Base-by-base conservation (phyloP, 2,329 filamentous ascomycete species). In the Alternaria triticina region DNA sequence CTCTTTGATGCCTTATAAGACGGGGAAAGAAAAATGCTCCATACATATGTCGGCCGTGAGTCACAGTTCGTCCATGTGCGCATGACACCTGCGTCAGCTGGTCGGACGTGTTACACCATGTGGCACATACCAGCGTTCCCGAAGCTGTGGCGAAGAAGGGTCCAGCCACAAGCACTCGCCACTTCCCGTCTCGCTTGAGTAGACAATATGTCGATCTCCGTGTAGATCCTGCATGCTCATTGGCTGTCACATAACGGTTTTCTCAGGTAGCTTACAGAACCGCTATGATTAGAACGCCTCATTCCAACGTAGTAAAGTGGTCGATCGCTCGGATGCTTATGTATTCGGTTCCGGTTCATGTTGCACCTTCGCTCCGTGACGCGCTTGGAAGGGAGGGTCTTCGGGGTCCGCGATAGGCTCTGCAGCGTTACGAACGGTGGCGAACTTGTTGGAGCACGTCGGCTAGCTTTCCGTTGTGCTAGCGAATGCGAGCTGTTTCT, bases 111-210 rank as follows among this genome's bases (percentile, higher is more conserved):
- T 55, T 52, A 44, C 56, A 33, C 30, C 23, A 46, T 57, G 46
- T 55, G 54, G 59, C 60, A 62, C 55, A 51, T 28, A 56, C 59
- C 40, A 56, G 55, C 60, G 60, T 59, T 65, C 36, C 45, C 63
- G 57, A 51, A 57, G 59, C 49, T 65, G 62, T 65, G 62, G 62
- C 62, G 30, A 65, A 62, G 47, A 17, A 59, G 55, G 55, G 47
- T 59, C 49, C 54, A 59, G 55, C 60, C 60, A 62, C 60, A 59
- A 15, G 15, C 33, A 59, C 54, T 61, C 54, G 59, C 59, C 54
- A 62, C 60, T 47, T 52, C 47, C 50, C 59, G 28, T 45, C 44
- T 62, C 59, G 63, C 59, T 65, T 59, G 54, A 62, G 56, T 62
- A 59, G 46, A 45, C 49, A 51, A 46, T 27, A 30, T 52, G 55